Base-by-base conservation (phyloP, 306 rosid genomes). In the Vicia faba region DNA sequence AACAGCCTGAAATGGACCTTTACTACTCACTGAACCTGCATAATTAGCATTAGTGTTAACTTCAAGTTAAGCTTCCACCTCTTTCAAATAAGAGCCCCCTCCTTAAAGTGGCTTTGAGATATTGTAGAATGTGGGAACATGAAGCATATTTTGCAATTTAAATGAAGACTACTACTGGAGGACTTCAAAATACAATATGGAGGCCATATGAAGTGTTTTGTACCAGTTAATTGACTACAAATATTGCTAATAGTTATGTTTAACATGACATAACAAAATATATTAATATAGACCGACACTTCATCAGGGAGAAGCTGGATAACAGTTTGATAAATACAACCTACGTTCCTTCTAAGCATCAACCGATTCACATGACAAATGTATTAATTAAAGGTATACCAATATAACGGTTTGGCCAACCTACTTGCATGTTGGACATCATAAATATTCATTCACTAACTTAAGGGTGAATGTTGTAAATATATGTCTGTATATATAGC, bases 1-100 rank as follows among this genome's bases (percentile, higher is more conserved):
- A 48, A 48, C 28, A 50, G 57, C 57, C 28, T 50, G 13, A 50
- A 48, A 26, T 19, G 57, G 29, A 10, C 57, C 57, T 50, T 50
- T 50, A 50, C 6, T 26, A 50, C 57, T 50, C 29, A 19, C 28
- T 18, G 57, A 50, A 18, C 29, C 13, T 19, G 13, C 57, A 9
- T 50, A 50, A 19, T 50, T 50, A 50, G 57, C 57, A 19, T 19
- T 20, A 10, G 28, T 50, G 11, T 10, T 26, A 19, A 26, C 23
- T 46, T 46, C 18, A 46, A 46, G 53, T 46, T 2, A 46, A 7
- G 53, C 28, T 50, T 19, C 57, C 57, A 50, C 57, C 57, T 50
- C 54, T 48, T 48, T 48, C 28, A 10, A 50, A 50, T 48, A 10
- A 19, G 29, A 19, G 29, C 5, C n/a, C 28, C 57, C n/a, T 50